Evolutionary conservation across 2,329 filamentous ascomycete genomes (phyloP), one percentile per base, ranked within the genome.

Genomic region (Celoporthe dispersa): DNA sequence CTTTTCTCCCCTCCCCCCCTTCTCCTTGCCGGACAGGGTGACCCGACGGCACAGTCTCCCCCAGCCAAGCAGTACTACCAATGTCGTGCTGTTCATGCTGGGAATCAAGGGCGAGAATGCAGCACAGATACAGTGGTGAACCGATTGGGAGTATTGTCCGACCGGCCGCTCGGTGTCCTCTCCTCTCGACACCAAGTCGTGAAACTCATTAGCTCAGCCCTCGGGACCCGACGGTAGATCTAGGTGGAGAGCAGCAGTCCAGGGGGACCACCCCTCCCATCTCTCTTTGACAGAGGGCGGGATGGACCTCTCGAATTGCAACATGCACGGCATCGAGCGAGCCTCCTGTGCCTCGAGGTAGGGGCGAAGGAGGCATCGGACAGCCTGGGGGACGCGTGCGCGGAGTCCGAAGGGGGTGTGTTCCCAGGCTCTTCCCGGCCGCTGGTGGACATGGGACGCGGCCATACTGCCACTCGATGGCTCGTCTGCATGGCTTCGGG

Each of bases 161-260:
- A 33, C 25, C 63, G 48, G 31, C 63, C 2, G 44, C 19, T 53
- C 63, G 63, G 41, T 37, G 28, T 55, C 28, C 11, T 48, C 22
- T 48, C 44, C 44, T 48, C 22, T 59, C 19, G 19, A 53, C 25
- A 48, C 28, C 25, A 53, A n/a, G 48, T n/a, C 37, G 48, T 57
- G 64, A 19, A n/a, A 28, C 35, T 48, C 12, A 59, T 63, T 41
- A 37, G 57, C 53, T 33, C 12, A 8, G 53, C 37, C 35, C 61
- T 68, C 67, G 67, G 67, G 53, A 65, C 53, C 67, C 67, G 67
- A 68, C 59, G 22, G 44, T 22, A 28, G 4, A 4, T 14, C 48
- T 31, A 28, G 8, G 35, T 66, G 37, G 37, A 61, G 57, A 67
- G 53, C 22, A 25, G 33, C 28, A 48, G 22, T 28, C 41, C 39